phyloP scores from a whole-genome alignment of 2,329 filamentous ascomycete species.

The Paecilomyces fulvus region DNA sequence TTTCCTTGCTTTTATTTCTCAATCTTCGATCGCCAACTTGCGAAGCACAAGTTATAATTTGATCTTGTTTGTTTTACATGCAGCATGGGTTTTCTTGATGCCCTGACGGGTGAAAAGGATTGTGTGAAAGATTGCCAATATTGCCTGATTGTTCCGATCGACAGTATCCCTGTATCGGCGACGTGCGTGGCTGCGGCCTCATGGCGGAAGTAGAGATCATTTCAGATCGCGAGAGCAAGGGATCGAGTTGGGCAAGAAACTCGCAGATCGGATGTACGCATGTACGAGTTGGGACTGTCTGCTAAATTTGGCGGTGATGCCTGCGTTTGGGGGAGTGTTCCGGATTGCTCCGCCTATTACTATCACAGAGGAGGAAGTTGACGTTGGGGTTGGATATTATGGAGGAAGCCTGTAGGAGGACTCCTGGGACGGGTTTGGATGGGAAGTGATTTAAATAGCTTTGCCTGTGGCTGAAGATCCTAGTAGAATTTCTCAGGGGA shows the following conservation, averaged over 20 bases:
- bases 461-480: neutral
- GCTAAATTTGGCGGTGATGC: slow-evolving; percentile 46
- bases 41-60: no score
- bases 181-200: slow-evolving; percentile 51
- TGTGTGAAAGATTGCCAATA: no score
- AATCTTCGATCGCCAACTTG: no score
- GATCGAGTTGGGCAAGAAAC: slow-evolving; percentile 34
- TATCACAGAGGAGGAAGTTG: slow-evolving; percentile 41
- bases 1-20: no score
- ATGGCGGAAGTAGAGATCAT: slow-evolving; percentile 41
- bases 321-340: slow-evolving; percentile 46
- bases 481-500: neutral
- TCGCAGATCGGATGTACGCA: slow-evolving; percentile 41
- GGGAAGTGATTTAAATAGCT: neutral
- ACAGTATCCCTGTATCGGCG: slow-evolving; percentile 54
- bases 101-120: no score
- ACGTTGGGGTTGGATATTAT: slow-evolving; percentile 43
- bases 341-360: slow-evolving; percentile 52
- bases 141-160: no score
- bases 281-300: slow-evolving; percentile 44
- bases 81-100: no score
- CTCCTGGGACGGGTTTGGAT: slow-evolving; percentile 35
- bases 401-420: slow-evolving; percentile 22
- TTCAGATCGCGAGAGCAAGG: slow-evolving; percentile 31
- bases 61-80: no score